These are phyloP conservation scores for Hanseniaspora uvarum DNA, from an alignment of 1,139 yeast species.

Conservation along the genomic window DNA sequence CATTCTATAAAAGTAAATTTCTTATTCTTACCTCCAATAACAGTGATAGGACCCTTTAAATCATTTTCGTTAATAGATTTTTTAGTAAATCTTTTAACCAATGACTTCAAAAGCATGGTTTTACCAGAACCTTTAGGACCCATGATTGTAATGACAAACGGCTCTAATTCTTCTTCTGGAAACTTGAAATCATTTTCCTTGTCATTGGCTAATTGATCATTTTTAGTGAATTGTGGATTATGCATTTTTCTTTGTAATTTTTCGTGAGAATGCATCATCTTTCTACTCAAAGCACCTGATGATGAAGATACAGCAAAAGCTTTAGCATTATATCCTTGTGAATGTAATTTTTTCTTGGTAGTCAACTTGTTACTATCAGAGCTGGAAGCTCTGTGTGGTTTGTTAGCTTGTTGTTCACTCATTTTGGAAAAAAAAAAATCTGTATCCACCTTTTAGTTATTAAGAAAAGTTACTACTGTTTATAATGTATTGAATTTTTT, in stretches of 20 bases:
- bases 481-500: neutral
- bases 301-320: slow-evolving; percentile 86
- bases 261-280: slow-evolving; percentile 78
- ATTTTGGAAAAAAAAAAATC: neutral
- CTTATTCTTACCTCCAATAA: slow-evolving; percentile 92
- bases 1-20: slow-evolving; percentile 90
- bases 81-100: slow-evolving; percentile 82
- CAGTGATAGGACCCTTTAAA: slow-evolving; percentile 91
- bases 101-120: slow-evolving; percentile 80
- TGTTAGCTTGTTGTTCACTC: slow-evolving; percentile 33
- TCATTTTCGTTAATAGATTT: slow-evolving; percentile 59
- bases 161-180: slow-evolving; percentile 97
- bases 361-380: slow-evolving; percentile 28
- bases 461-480: neutral
- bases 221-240: slow-evolving; percentile 95
- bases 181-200: slow-evolving; percentile 15
- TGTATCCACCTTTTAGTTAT: neutral
- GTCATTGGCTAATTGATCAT: slow-evolving; percentile 30
- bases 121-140: slow-evolving; percentile 99
- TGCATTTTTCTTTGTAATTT: slow-evolving; percentile 77
- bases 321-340: slow-evolving; percentile 84
- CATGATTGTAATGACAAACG: slow-evolving; percentile 88
- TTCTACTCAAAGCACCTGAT: slow-evolving; percentile 77
- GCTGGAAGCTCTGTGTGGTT: slow-evolving; percentile 38
- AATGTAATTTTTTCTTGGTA: slow-evolving; percentile 78